Evolutionary conservation across 2,329 filamentous ascomycete genomes (phyloP).

Genomic region (Tolypocladium album): DNA sequence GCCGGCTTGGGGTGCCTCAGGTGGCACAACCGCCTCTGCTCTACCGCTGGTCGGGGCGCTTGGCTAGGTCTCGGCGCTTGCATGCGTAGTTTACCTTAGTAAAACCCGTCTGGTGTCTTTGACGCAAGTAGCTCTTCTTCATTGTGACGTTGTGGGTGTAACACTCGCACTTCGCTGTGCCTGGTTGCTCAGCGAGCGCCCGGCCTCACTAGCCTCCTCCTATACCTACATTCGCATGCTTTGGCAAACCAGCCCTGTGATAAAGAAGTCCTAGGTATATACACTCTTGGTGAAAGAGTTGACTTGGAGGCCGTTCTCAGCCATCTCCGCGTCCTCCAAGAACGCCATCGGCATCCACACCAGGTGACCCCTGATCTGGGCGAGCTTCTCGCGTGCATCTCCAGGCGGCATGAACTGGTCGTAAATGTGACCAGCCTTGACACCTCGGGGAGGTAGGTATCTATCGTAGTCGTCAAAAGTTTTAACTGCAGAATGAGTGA

Average conservation of each 20-base stretch:
- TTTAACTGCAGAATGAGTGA: constrained; percentile 44
- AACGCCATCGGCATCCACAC: constrained; percentile 96
- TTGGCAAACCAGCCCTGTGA: background rate
- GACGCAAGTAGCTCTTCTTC: no score
- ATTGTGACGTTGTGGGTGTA: no score
- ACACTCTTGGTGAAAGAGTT: constrained; percentile 83
- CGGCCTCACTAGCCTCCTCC: background rate
- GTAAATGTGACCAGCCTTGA: constrained; percentile 79
- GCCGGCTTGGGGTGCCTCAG: no score
- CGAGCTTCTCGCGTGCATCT: constrained; percentile 65
- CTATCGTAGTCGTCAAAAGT: constrained; percentile 83
- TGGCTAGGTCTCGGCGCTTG: background rate
- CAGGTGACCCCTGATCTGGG: constrained; percentile 74
- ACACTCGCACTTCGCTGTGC: background rate
- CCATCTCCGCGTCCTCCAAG: constrained; percentile 75
- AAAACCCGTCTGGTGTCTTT: no score
- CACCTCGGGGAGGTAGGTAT: constrained; percentile 58
- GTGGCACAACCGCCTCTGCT: no score
- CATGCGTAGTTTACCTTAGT: background rate
- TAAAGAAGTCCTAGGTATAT: constrained; percentile 46
- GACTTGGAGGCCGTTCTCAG: constrained; percentile 75
- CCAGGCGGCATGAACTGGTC: constrained; percentile 64
- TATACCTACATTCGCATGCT: no score
- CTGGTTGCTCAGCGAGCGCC: background rate
- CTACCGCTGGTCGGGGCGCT: no score